phyloP scores from a whole-genome alignment of 2,329 filamentous ascomycete species.

The Sordariomycetes sp. region DNA sequence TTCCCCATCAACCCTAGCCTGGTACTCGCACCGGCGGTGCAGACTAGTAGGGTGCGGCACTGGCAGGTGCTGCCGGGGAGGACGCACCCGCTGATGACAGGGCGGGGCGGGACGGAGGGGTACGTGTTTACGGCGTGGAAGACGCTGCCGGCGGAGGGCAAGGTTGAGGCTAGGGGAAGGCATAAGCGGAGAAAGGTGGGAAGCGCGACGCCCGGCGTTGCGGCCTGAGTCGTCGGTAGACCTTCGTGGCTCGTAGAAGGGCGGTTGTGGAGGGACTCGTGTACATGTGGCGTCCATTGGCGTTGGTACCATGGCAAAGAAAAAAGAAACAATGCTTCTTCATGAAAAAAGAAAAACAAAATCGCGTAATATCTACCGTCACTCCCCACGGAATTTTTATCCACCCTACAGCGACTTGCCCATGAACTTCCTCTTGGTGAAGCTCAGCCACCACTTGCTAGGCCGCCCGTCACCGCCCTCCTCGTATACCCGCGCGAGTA shows the following conservation, averaged over 20 bases:
- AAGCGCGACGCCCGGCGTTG: not conserved
- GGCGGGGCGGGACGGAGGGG: constrained; percentile 74
- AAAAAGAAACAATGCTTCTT: not conserved
- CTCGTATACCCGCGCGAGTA: constrained; percentile 78
- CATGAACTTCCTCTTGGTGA: constrained; percentile 99
- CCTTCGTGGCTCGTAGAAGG: not conserved
- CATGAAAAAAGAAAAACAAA: not conserved
- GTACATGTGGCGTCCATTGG: not conserved
- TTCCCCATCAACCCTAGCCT: constrained; percentile 83
- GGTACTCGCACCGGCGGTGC: constrained; percentile 64
- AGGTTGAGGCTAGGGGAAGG: constrained; percentile 71
- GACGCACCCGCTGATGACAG: constrained; percentile 91
- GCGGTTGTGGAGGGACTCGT: not conserved
- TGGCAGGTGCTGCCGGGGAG: constrained; percentile 90
- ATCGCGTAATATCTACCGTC: not conserved
- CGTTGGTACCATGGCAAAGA: not conserved
- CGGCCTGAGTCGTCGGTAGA: not conserved
- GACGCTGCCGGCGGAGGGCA: constrained; percentile 67
- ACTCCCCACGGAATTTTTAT: too few species aligned
- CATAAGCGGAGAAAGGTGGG: constrained; percentile 54
- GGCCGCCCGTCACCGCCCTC: constrained; percentile 46
- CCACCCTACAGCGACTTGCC: constrained; percentile 65
- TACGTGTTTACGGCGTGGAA: constrained; percentile 77
- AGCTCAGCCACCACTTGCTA: constrained; percentile 94
- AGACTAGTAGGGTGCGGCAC: constrained; percentile 62